These are phyloP conservation scores for Dipodascus geniculatus DNA, from an alignment of 805 yeast species.

Conservation along the genomic window DNA sequence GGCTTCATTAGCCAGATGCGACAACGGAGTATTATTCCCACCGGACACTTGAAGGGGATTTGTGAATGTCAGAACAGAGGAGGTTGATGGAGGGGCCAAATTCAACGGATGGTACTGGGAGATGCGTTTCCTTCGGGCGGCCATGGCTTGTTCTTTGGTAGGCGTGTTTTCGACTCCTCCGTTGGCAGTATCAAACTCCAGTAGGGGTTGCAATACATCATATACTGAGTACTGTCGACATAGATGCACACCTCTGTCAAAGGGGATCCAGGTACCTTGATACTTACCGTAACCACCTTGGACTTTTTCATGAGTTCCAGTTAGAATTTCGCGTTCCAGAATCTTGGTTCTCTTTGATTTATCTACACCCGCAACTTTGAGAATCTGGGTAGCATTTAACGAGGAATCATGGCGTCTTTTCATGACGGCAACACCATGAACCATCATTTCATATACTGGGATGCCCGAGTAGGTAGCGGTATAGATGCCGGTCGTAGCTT, in stretches of 20 bases:
- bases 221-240: constrained; percentile 50
- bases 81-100: constrained; percentile 3
- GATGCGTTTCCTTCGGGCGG: constrained; percentile 24
- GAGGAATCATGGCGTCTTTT: constrained; percentile 50
- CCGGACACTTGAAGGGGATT: constrained; percentile 12
- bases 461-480: constrained; percentile 50
- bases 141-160: constrained; percentile 37
- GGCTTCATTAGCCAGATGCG: constrained; percentile 15
- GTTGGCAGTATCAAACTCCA: constrained; percentile 31
- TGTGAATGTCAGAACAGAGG: constrained; percentile 8
- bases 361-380: constrained; percentile 58
- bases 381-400: constrained; percentile 62
- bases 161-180: constrained; percentile 32
- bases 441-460: constrained; percentile 48
- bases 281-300: constrained; percentile 68
- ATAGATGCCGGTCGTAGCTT: not conserved
- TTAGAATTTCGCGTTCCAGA: constrained; percentile 50
- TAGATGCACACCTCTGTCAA: constrained; percentile 44
- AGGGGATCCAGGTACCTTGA: constrained; percentile 69
- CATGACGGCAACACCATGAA: constrained; percentile 54
- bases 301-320: constrained; percentile 57
- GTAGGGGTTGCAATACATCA: constrained; percentile 39
- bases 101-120: constrained; percentile 4
- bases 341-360: constrained; percentile 51
- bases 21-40: constrained; percentile 10